A percentile compares a stretch with the other conserved stretches of the same genome.
phyloP scores from a whole-genome alignment of 164 flowering plant species.

The Magnolia changhungtana region DNA sequence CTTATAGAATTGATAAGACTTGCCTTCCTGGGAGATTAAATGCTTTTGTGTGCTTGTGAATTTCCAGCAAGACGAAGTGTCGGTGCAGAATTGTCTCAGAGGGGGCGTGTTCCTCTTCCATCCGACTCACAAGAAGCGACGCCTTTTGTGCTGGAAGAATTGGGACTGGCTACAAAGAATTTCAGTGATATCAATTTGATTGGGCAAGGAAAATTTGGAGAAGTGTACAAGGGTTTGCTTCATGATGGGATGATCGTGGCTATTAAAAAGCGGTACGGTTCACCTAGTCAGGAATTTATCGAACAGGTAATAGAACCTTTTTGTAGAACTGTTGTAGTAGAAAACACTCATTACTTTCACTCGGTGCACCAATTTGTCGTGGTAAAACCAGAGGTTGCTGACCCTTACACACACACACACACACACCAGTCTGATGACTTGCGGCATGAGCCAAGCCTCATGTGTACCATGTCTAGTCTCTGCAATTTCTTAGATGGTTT shows the following conservation, averaged over 20 bases:
- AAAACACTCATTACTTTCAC: too few relatives aligned
- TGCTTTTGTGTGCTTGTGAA: slow-evolving; percentile 4
- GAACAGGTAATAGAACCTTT: slow-evolving; percentile 51
- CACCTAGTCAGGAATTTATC: slow-evolving; percentile 67
- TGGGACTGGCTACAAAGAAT: slow-evolving; percentile 66
- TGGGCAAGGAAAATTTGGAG: slow-evolving; percentile 85
- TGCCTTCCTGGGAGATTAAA: background rate
- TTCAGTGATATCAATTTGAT: slow-evolving; percentile 68
- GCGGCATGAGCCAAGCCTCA: too few relatives aligned
- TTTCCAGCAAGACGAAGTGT: slow-evolving; percentile 49
- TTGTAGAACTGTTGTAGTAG: background rate
- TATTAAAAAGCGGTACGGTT: slow-evolving; percentile 64
- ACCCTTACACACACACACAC: too few relatives aligned
- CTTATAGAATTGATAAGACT: background rate
- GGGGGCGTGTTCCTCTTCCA: slow-evolving; percentile 20
- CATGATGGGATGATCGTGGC: slow-evolving; percentile 84
- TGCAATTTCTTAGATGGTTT: too few relatives aligned
- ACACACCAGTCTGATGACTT: too few relatives aligned
- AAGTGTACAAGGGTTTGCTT: slow-evolving; percentile 84
- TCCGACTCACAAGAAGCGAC: slow-evolving; percentile 48
- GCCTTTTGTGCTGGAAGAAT: slow-evolving; percentile 61
- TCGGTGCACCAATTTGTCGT: background rate
- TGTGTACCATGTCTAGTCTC: too few relatives aligned
- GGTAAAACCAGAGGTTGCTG: background rate
- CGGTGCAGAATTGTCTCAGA: slow-evolving; percentile 48